Percentiles rank a stretch among this genome's conserved stretches.
Conservation (phyloP, 257 asterid genomes). For the Echium plantagineum region DNA sequence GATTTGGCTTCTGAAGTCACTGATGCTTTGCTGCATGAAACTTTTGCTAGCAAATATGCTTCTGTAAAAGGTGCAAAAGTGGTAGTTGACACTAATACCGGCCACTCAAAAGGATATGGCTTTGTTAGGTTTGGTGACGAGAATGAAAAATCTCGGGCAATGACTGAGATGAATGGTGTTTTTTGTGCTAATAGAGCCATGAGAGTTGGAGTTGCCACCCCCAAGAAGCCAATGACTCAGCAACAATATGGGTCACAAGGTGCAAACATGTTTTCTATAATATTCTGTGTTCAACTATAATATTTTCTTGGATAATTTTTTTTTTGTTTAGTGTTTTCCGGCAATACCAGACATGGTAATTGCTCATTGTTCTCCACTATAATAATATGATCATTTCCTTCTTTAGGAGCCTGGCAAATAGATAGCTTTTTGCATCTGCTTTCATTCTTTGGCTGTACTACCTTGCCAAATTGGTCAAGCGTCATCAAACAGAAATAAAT, state of each 20-base stretch:
- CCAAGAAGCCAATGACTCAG: conserved; percentile 61
- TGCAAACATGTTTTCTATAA: conserved; percentile 16
- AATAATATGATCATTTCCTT: no score
- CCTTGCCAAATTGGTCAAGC: not conserved
- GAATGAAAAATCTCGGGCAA: conserved; percentile 69
- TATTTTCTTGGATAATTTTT: not conserved
- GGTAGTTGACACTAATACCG: conserved; percentile 79
- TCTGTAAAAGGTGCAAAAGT: conserved; percentile 94
- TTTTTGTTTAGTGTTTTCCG: not conserved
- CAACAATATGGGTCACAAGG: conserved; percentile 93
- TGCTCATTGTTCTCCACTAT: not conserved
- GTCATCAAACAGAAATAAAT: no score
- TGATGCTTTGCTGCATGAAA: conserved; percentile 73
- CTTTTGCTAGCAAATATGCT: conserved; percentile 71
- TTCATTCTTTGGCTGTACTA: not conserved
- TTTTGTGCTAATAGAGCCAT: conserved; percentile 89
- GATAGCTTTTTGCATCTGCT: not conserved
- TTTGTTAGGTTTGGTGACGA: conserved; percentile 95
- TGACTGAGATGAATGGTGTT: conserved; percentile 89
- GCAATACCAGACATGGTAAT: not conserved
- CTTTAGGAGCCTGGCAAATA: no score
- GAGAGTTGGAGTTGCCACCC: conserved; percentile 91
- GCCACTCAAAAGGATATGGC: conserved; percentile 92
- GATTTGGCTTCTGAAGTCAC: conserved; percentile 89
- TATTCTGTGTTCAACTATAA: not conserved